A percentile compares a stretch with the other conserved stretches of the same genome.
phyloP scores from a whole-genome alignment of 73 alveolate species.

The Paramecium octaurelia region DNA sequence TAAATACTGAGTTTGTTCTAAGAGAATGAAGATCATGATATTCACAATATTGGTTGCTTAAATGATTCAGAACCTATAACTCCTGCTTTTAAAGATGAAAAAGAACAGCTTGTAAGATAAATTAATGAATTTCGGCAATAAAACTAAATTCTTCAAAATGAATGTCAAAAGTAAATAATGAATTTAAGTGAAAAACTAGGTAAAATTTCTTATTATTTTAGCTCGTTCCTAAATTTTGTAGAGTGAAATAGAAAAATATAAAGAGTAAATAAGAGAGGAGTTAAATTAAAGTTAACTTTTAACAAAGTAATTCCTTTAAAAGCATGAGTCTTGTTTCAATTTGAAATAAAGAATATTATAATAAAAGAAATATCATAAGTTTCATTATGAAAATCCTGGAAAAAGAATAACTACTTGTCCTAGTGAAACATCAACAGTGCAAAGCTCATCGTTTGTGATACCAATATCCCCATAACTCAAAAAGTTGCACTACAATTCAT shows the following conservation, averaged over 20 bases:
- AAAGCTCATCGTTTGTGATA: not conserved
- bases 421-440: not conserved
- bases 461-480: not conserved
- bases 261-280: not conserved
- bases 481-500: not conserved
- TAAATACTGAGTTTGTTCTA: not conserved
- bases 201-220: not conserved
- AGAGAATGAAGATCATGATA: not conserved
- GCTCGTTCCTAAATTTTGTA: not conserved
- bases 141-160: not conserved
- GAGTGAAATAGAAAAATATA: not conserved
- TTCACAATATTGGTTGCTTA: not conserved
- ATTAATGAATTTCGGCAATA: not conserved
- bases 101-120: not conserved
- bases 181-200: not conserved
- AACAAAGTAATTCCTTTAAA: not conserved
- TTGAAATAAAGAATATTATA: not conserved
- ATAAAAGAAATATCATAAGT: not conserved
- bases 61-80: not conserved
- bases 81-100: not conserved
- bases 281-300: not conserved
- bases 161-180: not conserved
- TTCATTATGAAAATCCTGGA: not conserved
- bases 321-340: not conserved
- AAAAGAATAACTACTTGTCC: slow-evolving; percentile 5